A percentile compares a stretch with the other conserved stretches of the same genome.
Conservation (phyloP, 169 alveolate species). For the Eimeria acervulina region DNA sequence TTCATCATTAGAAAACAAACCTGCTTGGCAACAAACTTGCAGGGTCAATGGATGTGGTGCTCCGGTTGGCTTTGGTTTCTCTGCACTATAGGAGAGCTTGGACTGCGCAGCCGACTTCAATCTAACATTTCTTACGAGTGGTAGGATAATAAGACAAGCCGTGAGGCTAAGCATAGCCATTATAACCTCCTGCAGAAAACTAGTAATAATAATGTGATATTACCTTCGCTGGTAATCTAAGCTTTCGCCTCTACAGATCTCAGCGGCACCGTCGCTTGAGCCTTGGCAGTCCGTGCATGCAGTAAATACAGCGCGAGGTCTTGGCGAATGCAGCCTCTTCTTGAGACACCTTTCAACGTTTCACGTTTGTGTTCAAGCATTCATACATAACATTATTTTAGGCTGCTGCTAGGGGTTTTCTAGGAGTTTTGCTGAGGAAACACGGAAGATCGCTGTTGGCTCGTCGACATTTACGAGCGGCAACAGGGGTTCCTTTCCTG, state of each 20-base stretch:
- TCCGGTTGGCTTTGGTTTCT: background rate
- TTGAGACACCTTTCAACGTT: background rate
- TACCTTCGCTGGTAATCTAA: background rate
- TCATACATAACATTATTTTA: background rate
- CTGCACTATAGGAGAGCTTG: background rate
- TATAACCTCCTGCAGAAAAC: background rate
- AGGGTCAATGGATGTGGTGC: constrained; percentile 39
- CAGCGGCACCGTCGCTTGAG: background rate
- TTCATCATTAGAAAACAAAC: background rate
- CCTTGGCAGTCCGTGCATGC: background rate
- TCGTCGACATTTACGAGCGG: background rate
- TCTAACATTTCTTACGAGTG: background rate
- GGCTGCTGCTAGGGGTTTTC: no score
- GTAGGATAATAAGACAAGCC: background rate
- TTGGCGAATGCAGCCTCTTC: background rate
- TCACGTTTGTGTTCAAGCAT: background rate
- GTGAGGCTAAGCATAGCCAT: background rate
- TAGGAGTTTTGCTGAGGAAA: no score
- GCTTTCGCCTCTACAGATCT: background rate
- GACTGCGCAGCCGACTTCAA: background rate
- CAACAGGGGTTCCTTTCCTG: no score
- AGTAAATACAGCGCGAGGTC: constrained; percentile 29
- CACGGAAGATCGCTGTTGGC: background rate
- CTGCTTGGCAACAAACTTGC: constrained; percentile 72
- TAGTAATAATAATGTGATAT: background rate